Evolutionary conservation across 2,329 filamentous ascomycete species (phyloP).

Genomic region (Albophoma yamanashiensis): DNA sequence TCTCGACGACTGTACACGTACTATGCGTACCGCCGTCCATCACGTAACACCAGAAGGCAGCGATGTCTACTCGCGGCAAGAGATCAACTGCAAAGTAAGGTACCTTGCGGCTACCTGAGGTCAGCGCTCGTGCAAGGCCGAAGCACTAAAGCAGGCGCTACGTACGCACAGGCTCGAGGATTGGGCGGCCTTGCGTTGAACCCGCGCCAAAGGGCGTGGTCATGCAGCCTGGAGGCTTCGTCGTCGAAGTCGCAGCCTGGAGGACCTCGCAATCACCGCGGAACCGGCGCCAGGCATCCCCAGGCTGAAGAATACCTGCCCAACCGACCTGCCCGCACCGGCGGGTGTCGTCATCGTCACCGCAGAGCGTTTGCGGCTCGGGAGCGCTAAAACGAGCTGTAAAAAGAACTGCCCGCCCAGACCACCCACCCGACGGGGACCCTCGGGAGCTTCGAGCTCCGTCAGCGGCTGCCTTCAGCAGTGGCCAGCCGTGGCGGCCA

Average conservation of each 20-base stretch:
- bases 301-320: background rate
- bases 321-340: background rate
- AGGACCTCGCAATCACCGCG: background rate
- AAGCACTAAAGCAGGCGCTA: too few relatives aligned
- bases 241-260: background rate
- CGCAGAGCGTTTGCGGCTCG: background rate
- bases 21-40: too few relatives aligned
- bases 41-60: background rate
- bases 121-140: background rate
- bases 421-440: background rate
- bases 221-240: background rate
- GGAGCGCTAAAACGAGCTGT: background rate
- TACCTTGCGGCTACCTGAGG: too few relatives aligned
- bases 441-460: background rate
- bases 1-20: background rate
- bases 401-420: background rate
- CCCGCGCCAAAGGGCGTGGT: background rate
- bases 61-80: background rate
- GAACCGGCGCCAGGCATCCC: background rate
- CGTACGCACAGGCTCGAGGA: background rate
- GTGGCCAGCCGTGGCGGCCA: background rate
- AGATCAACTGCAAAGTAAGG: background rate
- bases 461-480: background rate
- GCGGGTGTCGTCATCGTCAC: background rate
- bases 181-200: background rate